phyloP scores from a whole-genome alignment of 2,329 filamentous ascomycete genomes.

The Fusarium subglutinans region DNA sequence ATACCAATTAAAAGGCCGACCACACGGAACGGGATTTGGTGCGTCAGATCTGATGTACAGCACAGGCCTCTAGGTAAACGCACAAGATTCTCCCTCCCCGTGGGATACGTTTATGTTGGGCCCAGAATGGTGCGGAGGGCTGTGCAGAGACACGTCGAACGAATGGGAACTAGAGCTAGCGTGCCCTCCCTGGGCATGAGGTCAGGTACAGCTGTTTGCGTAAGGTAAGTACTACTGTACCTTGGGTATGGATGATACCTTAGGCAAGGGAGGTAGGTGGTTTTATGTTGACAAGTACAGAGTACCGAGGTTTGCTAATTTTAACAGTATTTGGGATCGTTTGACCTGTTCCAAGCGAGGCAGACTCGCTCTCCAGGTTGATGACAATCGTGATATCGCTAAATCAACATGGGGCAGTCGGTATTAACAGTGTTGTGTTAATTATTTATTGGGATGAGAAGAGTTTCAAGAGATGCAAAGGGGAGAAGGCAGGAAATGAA shows the following conservation, averaged over 20 bases:
- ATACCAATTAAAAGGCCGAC: constrained; percentile 31
- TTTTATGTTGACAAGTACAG: not conserved
- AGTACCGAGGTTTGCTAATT: constrained; percentile 34
- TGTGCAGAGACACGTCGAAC: constrained; percentile 42
- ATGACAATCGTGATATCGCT: constrained; percentile 25
- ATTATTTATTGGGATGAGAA: not conserved
- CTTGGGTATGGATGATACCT: not conserved
- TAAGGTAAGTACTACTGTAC: not conserved
- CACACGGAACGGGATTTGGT: constrained; percentile 9
- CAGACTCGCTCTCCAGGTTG: constrained; percentile 1
- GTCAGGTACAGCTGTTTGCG: not conserved
- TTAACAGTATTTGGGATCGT: constrained; percentile 24
- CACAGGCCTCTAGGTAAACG: constrained; percentile 10
- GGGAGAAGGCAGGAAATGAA: not conserved
- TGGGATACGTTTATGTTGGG: not conserved
- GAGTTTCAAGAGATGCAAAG: not conserved
- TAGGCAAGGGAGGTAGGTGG: not conserved
- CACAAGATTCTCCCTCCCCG: not conserved
- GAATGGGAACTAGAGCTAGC: constrained; percentile 22
- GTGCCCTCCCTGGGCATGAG: not conserved
- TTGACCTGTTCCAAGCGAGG: constrained; percentile 13
- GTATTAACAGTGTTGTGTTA: not conserved
- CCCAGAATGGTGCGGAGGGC: constrained; percentile 33
- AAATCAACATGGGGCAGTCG: not conserved
- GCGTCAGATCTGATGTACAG: constrained; percentile 11